Evolutionary conservation across 176 grass and related monocot species (phyloP), one percentile per base, ranked within the genome.

Genomic region (Bothriochloa decipiens): DNA sequence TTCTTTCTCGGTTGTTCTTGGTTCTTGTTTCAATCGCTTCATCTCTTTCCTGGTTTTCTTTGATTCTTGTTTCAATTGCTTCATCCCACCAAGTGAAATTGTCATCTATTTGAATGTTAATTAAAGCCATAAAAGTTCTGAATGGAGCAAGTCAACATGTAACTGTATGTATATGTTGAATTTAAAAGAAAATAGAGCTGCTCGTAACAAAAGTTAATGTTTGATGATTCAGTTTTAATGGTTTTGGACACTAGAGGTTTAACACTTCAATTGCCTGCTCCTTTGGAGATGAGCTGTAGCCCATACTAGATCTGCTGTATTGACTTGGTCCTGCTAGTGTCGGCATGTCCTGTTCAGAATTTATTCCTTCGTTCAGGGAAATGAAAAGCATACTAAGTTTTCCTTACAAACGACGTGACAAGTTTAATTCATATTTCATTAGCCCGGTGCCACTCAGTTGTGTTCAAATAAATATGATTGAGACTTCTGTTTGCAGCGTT

Each of bases 201-300:
- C 39, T 32, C 16, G 11, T 27, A 50, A 46, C 17, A 4, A 3
- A 35, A 64, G 28, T 72, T 18, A 67, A 28, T 36, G 45, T 70
- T 70, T 68, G 55, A 41, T 58, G 0, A 58, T 70, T 25, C 33
- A 20, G n/a, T 20, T 41, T 37, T 67, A 49, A n/a, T 26, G 58
- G 33, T 35, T 36, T 78, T 35, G 18, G 35, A 36, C 35, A 33
- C 60, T 49, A 18, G 41, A 18, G 8, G 25, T 39, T 68, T 33
- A 75, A 22, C 70, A 35, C 50, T 77, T 15, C 9, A 82, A 77
- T 11, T 70, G 57, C 26, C 28, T 72, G 64, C 49, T 50, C 6
- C 28, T 77, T 70, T 77, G 72, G 61, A 70, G 62, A 76, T 77
- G 49, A 76, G 86, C 64, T 87, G 72, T 82, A 82, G 46, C 10